Conservation (phyloP, 1,284 basidiomycete species). For the Cystobasidium pallidum region DNA sequence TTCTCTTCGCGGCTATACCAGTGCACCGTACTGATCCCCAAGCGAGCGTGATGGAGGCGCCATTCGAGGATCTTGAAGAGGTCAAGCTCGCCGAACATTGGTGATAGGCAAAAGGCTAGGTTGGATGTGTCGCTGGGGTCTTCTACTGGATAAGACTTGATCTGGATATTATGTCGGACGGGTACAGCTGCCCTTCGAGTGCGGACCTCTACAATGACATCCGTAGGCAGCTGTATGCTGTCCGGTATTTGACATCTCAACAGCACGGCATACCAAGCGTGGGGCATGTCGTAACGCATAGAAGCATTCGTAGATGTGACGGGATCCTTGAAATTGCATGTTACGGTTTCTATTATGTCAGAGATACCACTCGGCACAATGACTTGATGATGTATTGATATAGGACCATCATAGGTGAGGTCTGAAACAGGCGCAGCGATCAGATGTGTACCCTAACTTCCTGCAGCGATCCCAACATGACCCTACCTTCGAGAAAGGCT, state of each 20-base stretch:
- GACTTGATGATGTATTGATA: conserved; percentile 3
- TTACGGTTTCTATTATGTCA: conserved; percentile 15
- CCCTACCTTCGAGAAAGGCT: conserved; percentile 18
- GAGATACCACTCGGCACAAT: conserved; percentile 1
- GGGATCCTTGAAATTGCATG: not conserved
- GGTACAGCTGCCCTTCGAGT: not conserved
- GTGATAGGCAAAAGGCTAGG: conserved; percentile 17
- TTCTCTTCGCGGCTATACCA: not conserved
- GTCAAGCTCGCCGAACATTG: conserved; percentile 15
- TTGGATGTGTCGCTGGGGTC: not conserved
- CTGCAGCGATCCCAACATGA: not conserved
- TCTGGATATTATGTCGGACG: not conserved
- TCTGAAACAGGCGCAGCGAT: not conserved
- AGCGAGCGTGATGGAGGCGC: conserved; percentile 26
- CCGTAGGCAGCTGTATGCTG: not conserved
- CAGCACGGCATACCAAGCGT: conserved; percentile 17
- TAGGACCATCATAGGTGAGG: conserved; percentile 5
- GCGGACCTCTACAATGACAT: not conserved
- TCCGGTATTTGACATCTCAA: conserved; percentile 15
- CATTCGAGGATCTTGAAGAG: conserved; percentile 14
- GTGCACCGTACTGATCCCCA: conserved; percentile 22
- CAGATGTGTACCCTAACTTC: not conserved
- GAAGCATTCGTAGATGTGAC: not conserved
- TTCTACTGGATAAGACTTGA: not conserved
- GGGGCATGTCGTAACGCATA: conserved; percentile 21